Base-by-base conservation (phyloP, 108 stramenopile genomes). In the Conticribra weissflogii region DNA sequence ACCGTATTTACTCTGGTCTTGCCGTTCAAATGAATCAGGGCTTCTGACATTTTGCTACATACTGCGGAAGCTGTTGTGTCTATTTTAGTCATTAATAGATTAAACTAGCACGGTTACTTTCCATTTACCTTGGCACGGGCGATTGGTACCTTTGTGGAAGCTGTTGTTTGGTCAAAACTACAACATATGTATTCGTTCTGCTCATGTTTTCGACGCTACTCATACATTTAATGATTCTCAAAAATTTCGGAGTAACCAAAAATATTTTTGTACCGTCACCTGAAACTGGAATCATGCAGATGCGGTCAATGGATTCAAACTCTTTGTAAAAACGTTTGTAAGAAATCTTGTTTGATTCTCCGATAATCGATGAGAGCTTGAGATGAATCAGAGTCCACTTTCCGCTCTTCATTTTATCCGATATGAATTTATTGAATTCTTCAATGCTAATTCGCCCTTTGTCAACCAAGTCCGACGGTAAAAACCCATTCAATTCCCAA, bases 241-340 rank as follows among this genome's bases (percentile, higher is more conserved):
- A 74, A 68, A 88, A 91, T 34, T 85, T 86, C 0, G 89, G 89
- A 9, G 87, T 86, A 9, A 91, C 76, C 49, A 91, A 59, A 70
- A 88, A 91, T 9, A 86, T 49, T 62, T 91, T 91, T 18, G 83
- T 82, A 9, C 81, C 59, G 63, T 83, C 36, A 41, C 12, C 72
- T 12, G 68, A 61, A 7, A 88, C 60, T 34, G 72, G 68, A 29
- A 88, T 78, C 85, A 88, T 91, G 29, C 82, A 77, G 31, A 91
- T 85, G 12, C 89, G 83, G 34, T 81, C 86, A 0, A 71, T n/a
- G 30, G 61, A 62, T 75, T 91, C 87, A 62, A 83, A 91, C 30
- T 85, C 86, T 59, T 86, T 82, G 64, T 83, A 88, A 33, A 83
- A 86, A 66, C 41, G 69, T 58, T 81, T 83, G 73, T 83, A 86